Percentiles rank a stretch among this genome's conserved stretches.
Evolutionary conservation across 345 rosid species (phyloP).

Genomic region (Salix koriyanagi): DNA sequence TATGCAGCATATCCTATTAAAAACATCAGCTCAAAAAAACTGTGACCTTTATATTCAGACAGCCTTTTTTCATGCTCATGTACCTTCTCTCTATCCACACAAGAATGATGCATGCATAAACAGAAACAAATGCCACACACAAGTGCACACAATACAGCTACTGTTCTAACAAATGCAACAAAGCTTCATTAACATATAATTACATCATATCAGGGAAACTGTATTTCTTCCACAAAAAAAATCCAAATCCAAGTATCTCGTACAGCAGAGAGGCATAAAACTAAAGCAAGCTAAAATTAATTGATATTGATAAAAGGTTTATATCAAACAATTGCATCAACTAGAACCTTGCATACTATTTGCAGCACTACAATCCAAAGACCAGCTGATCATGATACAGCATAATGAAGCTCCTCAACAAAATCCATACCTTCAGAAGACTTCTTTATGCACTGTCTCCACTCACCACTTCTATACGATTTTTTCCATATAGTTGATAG

Average conservation of each 20-base stretch:
- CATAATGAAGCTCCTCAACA: not conserved
- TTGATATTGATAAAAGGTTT: not conserved
- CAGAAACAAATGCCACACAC: not conserved
- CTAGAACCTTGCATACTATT: not conserved
- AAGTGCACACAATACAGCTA: not conserved
- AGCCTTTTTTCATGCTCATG: not conserved
- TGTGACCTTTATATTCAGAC: not conserved
- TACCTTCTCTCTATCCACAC: not conserved
- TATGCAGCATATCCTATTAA: not conserved
- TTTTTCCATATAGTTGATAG: constrained; percentile 85
- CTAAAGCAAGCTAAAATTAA: not conserved
- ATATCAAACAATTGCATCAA: not conserved
- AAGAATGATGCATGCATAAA: not conserved
- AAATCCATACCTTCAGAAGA: constrained; percentile 60
- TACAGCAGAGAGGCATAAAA: not conserved
- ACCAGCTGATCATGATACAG: not conserved
- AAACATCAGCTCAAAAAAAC: not conserved
- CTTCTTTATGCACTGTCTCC: constrained; percentile 71
- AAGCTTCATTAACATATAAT: not conserved
- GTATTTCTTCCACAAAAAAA: not conserved
- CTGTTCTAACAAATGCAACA: not conserved
- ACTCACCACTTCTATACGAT: constrained; percentile 66
- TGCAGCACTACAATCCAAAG: not conserved
- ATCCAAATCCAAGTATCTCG: not conserved
- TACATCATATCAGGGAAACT: not conserved